Evolutionary conservation across 371 early-diverging fungal genomes (phyloP).

Genomic region (Apophysomyces sp.): DNA sequence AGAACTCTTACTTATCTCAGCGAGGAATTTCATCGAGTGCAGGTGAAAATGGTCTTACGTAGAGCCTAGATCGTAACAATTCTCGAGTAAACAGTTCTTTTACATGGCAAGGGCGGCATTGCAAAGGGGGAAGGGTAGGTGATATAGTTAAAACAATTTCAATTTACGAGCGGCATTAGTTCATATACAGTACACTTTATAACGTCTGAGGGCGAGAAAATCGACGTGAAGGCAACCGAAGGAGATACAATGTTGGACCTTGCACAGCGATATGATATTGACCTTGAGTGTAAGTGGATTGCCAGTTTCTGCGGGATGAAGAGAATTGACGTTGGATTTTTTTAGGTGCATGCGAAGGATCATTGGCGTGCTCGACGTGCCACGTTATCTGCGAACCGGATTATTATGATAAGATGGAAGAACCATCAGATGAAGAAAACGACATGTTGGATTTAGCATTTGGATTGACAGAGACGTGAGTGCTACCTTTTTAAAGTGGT

Average conservation of each 20-base stretch:
- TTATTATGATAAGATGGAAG: conserved; percentile 85
- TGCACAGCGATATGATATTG: conserved; percentile 95
- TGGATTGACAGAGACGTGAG: conserved; percentile 94
- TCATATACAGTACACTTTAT: conserved; percentile 62
- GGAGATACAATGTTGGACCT: conserved; percentile 93
- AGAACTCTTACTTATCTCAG: background rate
- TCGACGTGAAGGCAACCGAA: conserved; percentile 75
- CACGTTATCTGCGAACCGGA: conserved; percentile 93
- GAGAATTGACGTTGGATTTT: background rate
- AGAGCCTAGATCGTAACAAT: background rate
- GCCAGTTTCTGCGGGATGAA: background rate
- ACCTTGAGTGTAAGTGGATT: conserved; percentile 81
- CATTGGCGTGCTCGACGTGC: conserved; percentile 95
- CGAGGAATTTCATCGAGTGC: conserved; percentile 24
- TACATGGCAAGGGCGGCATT: conserved; percentile 32
- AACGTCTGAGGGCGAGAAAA: conserved; percentile 74
- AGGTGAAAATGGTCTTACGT: conserved; percentile 17
- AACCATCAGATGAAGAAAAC: conserved; percentile 98
- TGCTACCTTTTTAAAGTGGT: background rate
- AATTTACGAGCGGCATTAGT: background rate
- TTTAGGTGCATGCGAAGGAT: conserved; percentile 97
- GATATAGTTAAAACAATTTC: background rate
- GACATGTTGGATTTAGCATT: conserved; percentile 99
- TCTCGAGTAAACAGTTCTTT: conserved; percentile 19
- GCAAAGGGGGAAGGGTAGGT: conserved; percentile 40